Conservation (phyloP, 1,284 basidiomycete genomes). For the Moniliella sp. region DNA sequence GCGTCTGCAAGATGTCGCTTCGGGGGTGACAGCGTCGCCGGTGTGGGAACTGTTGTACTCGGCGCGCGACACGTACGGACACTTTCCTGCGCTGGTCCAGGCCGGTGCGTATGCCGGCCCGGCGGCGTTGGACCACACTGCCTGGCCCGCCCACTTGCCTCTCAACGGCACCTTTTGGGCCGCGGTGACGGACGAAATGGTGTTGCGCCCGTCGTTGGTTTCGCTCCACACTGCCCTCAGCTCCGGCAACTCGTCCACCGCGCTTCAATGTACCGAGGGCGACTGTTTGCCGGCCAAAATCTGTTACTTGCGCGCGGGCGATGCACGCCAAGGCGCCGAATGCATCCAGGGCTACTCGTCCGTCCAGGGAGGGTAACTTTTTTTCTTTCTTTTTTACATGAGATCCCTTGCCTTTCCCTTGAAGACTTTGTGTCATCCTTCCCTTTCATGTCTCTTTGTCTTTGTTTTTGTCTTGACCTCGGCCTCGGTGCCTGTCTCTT, state of each 20-base stretch:
- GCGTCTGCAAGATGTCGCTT: conserved; percentile 8
- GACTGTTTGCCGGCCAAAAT: conserved; percentile 49
- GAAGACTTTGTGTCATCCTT: no score
- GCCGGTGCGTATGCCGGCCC: conserved; percentile 2
- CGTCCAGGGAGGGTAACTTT: no score
- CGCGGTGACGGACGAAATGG: conserved; percentile 53
- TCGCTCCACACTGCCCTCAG: conserved; percentile 51
- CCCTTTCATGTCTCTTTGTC: no score
- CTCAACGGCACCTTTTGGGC: conserved; percentile 69
- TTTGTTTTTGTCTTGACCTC: no score
- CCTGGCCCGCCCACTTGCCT: conserved; percentile 48
- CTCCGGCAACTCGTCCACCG: conserved; percentile 45
- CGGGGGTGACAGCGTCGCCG: neutral
- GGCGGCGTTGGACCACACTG: conserved; percentile 1
- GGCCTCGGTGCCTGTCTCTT: no score
- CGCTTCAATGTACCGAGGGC: conserved; percentile 41
- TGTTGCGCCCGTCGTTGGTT: conserved; percentile 43
- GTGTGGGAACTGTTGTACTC: conserved; percentile 41
- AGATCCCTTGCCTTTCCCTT: no score
- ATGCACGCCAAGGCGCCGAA: conserved; percentile 42
- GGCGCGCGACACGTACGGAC: conserved; percentile 47
- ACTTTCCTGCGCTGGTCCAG: conserved; percentile 35
- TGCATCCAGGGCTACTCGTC: conserved; percentile 47
- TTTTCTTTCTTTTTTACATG: no score
- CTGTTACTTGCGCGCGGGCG: conserved; percentile 56